A percentile compares a stretch with the other conserved stretches of the same genome.
Conservation (phyloP, 805 yeast species). For the Suhomyces emberorum region DNA sequence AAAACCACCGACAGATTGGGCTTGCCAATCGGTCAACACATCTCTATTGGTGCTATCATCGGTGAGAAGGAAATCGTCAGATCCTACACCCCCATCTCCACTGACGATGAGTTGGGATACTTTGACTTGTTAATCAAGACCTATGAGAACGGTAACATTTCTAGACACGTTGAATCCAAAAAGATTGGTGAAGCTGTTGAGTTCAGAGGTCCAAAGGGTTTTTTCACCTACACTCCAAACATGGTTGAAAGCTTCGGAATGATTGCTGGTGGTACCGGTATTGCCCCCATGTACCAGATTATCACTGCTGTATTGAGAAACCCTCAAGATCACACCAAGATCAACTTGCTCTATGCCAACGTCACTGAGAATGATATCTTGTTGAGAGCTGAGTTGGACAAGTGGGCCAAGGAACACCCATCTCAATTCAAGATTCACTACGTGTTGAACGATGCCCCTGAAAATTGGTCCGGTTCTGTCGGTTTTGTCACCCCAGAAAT, state of each 20-base stretch:
- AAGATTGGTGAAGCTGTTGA: constrained; percentile 75
- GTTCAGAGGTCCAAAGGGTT: constrained; percentile 90
- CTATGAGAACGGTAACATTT: constrained; percentile 81
- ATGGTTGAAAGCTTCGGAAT: constrained; percentile 71
- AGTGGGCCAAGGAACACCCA: constrained; percentile 53
- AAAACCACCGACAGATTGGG: constrained; percentile 71
- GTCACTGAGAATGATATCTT: constrained; percentile 77
- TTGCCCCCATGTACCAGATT: constrained; percentile 93
- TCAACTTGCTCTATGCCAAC: constrained; percentile 76
- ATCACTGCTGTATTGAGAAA: constrained; percentile 75
- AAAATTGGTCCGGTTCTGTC: constrained; percentile 68
- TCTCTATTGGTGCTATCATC: constrained; percentile 71
- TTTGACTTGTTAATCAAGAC: constrained; percentile 85
- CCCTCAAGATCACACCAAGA: constrained; percentile 75
- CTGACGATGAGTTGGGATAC: constrained; percentile 73
- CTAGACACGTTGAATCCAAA: constrained; percentile 67
- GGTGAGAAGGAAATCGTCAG: constrained; percentile 78
- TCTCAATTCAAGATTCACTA: constrained; percentile 63
- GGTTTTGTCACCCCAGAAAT: constrained; percentile 82
- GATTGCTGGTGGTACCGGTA: constrained; percentile 98
- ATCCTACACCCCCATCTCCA: constrained; percentile 87
- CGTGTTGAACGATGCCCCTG: constrained; percentile 71
- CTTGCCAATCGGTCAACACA: constrained; percentile 92
- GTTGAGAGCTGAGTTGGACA: constrained; percentile 75
- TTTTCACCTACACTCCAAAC: constrained; percentile 77